Evolutionary conservation across 1,284 basidiomycete genomes (phyloP).

Genomic region (Moesziomyces sp.): DNA sequence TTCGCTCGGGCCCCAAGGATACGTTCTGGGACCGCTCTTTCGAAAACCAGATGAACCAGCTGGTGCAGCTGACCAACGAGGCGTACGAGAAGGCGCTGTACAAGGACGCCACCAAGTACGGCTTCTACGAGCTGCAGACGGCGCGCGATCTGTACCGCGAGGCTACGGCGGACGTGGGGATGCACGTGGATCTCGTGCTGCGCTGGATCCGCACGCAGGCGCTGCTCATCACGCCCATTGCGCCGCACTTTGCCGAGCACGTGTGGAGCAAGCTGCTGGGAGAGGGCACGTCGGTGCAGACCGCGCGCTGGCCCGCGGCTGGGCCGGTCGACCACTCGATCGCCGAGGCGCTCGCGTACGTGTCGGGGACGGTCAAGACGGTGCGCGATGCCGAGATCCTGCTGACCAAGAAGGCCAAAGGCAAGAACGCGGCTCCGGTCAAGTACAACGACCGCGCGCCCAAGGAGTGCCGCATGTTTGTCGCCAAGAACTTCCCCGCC

Average conservation of each 20-base stretch:
- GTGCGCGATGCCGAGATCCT: slow-evolving; percentile 85
- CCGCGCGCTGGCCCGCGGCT: slow-evolving; percentile 79
- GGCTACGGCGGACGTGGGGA: slow-evolving; percentile 81
- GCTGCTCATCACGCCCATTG: slow-evolving; percentile 85
- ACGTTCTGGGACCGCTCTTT: slow-evolving; percentile 80
- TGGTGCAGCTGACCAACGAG: slow-evolving; percentile 80
- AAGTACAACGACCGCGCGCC: slow-evolving; percentile 69
- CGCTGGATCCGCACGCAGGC: slow-evolving; percentile 86
- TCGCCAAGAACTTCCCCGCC: slow-evolving; percentile 88
- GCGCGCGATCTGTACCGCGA: slow-evolving; percentile 96
- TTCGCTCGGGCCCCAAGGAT: slow-evolving; percentile 73
- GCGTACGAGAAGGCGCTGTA: slow-evolving; percentile 79
- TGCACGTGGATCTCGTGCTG: slow-evolving; percentile 80
- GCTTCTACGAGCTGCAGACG: slow-evolving; percentile 95
- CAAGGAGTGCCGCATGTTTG: slow-evolving; percentile 86
- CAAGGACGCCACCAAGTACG: slow-evolving; percentile 94
- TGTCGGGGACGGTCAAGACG: slow-evolving; percentile 84
- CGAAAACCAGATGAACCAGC: slow-evolving; percentile 87
- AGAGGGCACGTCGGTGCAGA: slow-evolving; percentile 82
- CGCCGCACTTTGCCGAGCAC: slow-evolving; percentile 94
- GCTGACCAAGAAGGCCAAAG: slow-evolving; percentile 57
- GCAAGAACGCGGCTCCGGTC: slow-evolving; percentile 34
- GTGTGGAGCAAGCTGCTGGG: slow-evolving; percentile 81
- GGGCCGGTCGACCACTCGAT: slow-evolving; percentile 74
- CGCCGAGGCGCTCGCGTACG: slow-evolving; percentile 75